A percentile compares a stretch with the other conserved stretches of the same genome.
These are phyloP conservation scores for Podila minutissima DNA, from an alignment of 192 early-diverging fungal species.

Conservation along the genomic window DNA sequence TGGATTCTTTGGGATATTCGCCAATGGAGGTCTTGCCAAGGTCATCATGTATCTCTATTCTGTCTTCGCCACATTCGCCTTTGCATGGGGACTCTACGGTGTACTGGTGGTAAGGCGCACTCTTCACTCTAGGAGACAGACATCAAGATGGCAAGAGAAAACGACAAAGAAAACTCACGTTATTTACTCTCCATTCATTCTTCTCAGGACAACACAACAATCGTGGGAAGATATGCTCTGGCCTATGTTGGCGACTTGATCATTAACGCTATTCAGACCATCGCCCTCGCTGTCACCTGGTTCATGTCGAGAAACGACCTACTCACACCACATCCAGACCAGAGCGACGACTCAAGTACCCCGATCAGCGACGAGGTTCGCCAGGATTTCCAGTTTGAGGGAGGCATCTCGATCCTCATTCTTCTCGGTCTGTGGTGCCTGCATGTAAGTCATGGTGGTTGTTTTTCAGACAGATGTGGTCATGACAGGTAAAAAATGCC, in stretches of 20 bases:
- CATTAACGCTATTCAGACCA: constrained; percentile 44
- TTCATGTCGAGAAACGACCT: constrained; percentile 48
- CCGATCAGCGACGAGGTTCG: constrained; percentile 46
- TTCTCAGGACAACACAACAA: constrained; percentile 37
- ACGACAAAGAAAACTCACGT: neutral
- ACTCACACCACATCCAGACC: constrained; percentile 30
- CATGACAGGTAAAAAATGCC: neutral
- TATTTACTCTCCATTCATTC: neutral
- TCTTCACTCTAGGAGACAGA: no score
- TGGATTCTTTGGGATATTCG: constrained; percentile 53
- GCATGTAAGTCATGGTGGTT: constrained; percentile 18
- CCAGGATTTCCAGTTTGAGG: constrained; percentile 44
- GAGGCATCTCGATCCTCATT: constrained; percentile 48
- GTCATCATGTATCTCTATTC: constrained; percentile 48
- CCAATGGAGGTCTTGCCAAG: constrained; percentile 35
- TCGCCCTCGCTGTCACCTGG: constrained; percentile 34
- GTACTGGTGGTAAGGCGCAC: constrained; percentile 33
- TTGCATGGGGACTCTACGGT: constrained; percentile 49
- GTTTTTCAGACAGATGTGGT: neutral
- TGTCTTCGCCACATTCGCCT: constrained; percentile 47
- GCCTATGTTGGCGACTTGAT: constrained; percentile 41
- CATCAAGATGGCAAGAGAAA: no score
- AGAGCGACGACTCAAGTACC: constrained; percentile 2
- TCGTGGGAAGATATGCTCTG: constrained; percentile 41
- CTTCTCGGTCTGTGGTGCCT: constrained; percentile 42